These are phyloP conservation scores for Leptographium lundbergii DNA, from an alignment of 2,329 filamentous ascomycete genomes.

Conservation along the genomic window DNA sequence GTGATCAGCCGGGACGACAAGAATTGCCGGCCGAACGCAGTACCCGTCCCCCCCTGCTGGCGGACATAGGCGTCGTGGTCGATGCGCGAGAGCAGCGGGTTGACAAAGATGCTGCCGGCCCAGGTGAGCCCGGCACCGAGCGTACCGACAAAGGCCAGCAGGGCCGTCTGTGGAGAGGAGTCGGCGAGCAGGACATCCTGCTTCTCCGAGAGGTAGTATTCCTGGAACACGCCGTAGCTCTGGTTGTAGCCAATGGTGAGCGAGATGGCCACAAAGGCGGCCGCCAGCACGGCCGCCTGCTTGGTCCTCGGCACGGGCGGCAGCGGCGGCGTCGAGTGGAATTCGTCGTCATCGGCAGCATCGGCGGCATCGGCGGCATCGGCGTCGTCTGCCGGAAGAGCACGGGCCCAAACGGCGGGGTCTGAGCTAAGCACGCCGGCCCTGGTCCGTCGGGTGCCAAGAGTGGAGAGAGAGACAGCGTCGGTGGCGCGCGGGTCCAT, in stretches of 20 bases:
- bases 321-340: slow-evolving; percentile 9
- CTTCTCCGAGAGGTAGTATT: slow-evolving; percentile 29
- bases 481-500: background rate
- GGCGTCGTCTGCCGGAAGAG: background rate
- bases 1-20: slow-evolving; percentile 25
- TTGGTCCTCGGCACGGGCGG: slow-evolving; percentile 25
- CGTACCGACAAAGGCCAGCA: slow-evolving; percentile 35
- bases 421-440: background rate
- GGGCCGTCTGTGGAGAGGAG: slow-evolving; percentile 22
- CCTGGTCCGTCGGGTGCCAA: background rate
- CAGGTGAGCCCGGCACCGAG: slow-evolving; percentile 35
- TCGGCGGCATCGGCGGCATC: slow-evolving; percentile 1
- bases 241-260: slow-evolving; percentile 37
- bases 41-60: background rate
- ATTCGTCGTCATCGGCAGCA: slow-evolving; percentile 15
- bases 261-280: slow-evolving; percentile 29
- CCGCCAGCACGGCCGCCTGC: slow-evolving; percentile 28
- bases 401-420: background rate
- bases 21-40: slow-evolving; percentile 11
- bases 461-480: background rate
- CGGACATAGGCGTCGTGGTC: slow-evolving; percentile 14
- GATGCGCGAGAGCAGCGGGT: slow-evolving; percentile 31
- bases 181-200: slow-evolving; percentile 25
- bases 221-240: slow-evolving; percentile 34
- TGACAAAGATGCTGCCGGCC: slow-evolving; percentile 34